Conservation (phyloP, 2,329 filamentous ascomycete genomes). For the Calycina herbarum region DNA sequence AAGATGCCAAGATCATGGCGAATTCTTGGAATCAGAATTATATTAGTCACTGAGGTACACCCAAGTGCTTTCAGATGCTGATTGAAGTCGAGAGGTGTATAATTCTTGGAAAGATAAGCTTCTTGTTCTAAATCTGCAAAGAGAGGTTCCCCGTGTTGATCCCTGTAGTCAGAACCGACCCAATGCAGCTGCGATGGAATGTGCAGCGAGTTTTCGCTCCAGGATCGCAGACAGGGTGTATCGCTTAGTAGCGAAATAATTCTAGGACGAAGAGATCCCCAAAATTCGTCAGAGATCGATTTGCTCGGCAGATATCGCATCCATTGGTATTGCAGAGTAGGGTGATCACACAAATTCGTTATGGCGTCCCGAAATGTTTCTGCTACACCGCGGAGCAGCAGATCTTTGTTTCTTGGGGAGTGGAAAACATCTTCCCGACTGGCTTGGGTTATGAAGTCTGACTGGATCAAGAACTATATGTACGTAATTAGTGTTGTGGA, state of each 20-base stretch:
- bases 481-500: no score
- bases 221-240: neutral
- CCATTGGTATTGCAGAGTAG: constrained; percentile 45
- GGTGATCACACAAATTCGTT: constrained; percentile 41
- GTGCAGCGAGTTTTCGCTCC: neutral
- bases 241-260: neutral
- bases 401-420: neutral
- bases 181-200: neutral
- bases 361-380: neutral
- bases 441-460: neutral
- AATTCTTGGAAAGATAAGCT: neutral
- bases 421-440: neutral
- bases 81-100: neutral
- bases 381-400: neutral
- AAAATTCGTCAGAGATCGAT: constrained; percentile 11
- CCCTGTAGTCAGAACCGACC: neutral
- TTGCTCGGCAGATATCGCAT: constrained; percentile 46
- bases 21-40: no score
- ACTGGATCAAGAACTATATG: neutral
- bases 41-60: no score
- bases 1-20: no score
- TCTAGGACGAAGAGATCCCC: neutral
- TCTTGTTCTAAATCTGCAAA: neutral
- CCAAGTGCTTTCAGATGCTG: no score
- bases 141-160: neutral